Conservation (phyloP, 2,329 filamentous ascomycete species). For the Botryosphaeria dothidea region DNA sequence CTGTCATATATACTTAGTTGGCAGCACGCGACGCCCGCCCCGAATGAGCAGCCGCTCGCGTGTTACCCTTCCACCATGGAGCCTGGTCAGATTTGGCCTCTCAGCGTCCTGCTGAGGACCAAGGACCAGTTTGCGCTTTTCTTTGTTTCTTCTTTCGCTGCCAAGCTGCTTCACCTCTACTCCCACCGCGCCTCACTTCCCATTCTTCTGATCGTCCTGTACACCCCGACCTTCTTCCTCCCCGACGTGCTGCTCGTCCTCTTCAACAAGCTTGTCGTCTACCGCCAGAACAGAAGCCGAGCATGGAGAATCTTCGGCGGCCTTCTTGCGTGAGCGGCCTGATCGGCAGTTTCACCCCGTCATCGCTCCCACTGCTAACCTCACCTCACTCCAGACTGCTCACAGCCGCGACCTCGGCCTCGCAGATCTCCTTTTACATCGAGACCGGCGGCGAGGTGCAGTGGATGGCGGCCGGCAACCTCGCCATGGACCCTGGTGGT, state of each 20-base stretch:
- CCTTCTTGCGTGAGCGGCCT: conserved; percentile 31
- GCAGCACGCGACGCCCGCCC: conserved; percentile 1
- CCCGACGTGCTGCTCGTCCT: conserved; percentile 37
- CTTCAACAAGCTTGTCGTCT: conserved; percentile 32
- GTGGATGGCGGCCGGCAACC: conserved; percentile 38
- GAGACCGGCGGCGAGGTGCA: conserved; percentile 43
- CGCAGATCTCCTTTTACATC: conserved; percentile 42
- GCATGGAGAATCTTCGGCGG: conserved; percentile 26
- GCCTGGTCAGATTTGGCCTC: not conserved
- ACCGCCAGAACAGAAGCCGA: conserved; percentile 20
- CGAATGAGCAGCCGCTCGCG: not conserved
- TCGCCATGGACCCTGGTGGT: conserved; percentile 38
- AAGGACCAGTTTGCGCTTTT: conserved; percentile 30
- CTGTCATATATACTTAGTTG: not conserved
- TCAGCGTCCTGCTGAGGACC: conserved; percentile 11
- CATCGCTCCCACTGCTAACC: not conserved
- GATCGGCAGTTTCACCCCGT: not conserved
- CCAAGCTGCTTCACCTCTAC: conserved; percentile 36
- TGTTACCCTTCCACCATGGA: not conserved
- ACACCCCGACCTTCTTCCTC: conserved; percentile 41
- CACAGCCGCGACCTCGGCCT: conserved; percentile 34
- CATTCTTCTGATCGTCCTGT: conserved; percentile 36
- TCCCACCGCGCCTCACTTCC: conserved; percentile 36
- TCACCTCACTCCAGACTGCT: conserved; percentile 26
- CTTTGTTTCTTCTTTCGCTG: conserved; percentile 35